phyloP scores from a whole-genome alignment of 345 rosid genomes.

The Gossypium anomalum region DNA sequence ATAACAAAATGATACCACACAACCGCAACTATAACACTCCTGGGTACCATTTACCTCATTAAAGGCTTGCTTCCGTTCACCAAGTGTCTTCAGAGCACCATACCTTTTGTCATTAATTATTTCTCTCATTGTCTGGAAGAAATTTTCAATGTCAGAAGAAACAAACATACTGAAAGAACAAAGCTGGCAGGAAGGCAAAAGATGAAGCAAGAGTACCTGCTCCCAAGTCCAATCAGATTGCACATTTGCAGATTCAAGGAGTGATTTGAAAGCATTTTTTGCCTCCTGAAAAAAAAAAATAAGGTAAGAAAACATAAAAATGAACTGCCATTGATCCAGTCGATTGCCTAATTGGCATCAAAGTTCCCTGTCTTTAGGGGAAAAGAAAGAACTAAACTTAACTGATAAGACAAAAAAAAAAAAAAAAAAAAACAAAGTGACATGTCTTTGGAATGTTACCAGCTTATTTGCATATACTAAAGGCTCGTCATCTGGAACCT shows the following conservation, averaged over 20 bases:
- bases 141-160: constrained; percentile 25
- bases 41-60: constrained; percentile 62
- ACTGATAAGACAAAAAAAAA: not conserved
- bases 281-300: constrained; percentile 59
- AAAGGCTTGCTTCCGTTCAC: constrained; percentile 98
- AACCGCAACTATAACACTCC: not conserved
- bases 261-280: constrained; percentile 92
- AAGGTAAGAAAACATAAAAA: not conserved
- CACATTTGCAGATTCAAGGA: constrained; percentile 79
- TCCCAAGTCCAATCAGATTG: constrained; percentile 99
- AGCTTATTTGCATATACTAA: constrained; percentile 69
- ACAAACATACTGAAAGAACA: constrained; percentile 16
- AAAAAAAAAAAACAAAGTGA: no score
- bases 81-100: constrained; percentile 84
- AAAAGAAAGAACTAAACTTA: not conserved
- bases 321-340: not conserved
- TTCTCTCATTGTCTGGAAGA: constrained; percentile 71
- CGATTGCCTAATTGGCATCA: not conserved
- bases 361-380: not conserved
- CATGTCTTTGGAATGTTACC: constrained; percentile 34
- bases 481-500: constrained; percentile 69
- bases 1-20: not conserved
- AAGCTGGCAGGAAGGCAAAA: constrained; percentile 6
- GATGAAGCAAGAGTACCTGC: constrained; percentile 52
- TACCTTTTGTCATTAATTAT: constrained; percentile 83